Conservation (phyloP, 371 early-diverging fungal genomes). For the Blastocladiella emersonii region DNA sequence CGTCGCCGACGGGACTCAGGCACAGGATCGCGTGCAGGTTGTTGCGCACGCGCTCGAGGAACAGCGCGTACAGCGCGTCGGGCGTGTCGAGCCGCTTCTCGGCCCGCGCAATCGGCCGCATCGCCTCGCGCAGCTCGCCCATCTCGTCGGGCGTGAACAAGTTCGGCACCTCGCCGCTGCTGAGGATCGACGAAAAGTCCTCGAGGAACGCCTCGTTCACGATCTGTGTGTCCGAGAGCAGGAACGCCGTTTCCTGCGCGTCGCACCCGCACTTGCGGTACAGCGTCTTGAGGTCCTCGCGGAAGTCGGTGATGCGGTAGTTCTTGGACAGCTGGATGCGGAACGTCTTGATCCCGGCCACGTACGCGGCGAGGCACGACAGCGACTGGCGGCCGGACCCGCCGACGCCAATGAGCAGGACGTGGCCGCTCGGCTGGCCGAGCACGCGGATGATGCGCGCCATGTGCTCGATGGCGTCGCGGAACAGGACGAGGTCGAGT, state of each 20-base stretch:
- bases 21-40: constrained; percentile 38
- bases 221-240: constrained; percentile 35
- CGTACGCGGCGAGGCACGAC: constrained; percentile 29
- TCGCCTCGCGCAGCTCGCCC: constrained; percentile 23
- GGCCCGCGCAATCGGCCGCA: constrained; percentile 14
- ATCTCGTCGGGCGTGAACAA: constrained; percentile 33
- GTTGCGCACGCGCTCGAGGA: constrained; percentile 30
- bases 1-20: constrained; percentile 39
- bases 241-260: constrained; percentile 26
- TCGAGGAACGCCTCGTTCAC: constrained; percentile 26
- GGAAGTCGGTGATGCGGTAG: constrained; percentile 31
- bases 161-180: constrained; percentile 36
- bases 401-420: constrained; percentile 39
- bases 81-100: constrained; percentile 17
- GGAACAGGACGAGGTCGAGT: constrained; percentile 34
- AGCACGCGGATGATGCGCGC: constrained; percentile 33
- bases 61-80: constrained; percentile 23
- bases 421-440: constrained; percentile 31
- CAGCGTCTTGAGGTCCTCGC: constrained; percentile 36
- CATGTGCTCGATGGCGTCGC: constrained; percentile 41
- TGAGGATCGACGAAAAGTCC: constrained; percentile 33
- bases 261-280: constrained; percentile 28
- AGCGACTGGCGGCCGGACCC: constrained; percentile 34
- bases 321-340: constrained; percentile 40
- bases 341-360: constrained; percentile 25